A percentile compares a stretch with the other conserved stretches of the same genome.
Conservation (phyloP, 768 basidiomycete species). For the Boletus reticulatus region DNA sequence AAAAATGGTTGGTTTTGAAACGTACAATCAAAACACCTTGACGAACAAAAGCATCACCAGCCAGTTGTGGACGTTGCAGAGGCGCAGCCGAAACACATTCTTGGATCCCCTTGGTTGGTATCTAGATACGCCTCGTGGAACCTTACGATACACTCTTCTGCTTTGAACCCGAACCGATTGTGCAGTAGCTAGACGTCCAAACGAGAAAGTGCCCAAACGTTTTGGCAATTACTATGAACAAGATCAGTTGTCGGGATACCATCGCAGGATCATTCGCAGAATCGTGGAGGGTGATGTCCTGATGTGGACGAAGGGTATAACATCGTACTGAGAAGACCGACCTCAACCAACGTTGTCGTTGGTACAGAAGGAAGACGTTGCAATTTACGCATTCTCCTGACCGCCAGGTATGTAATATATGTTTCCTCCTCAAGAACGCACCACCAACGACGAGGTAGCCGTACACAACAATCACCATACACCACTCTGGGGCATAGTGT, state of each 20-base stretch:
- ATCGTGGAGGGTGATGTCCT: slow-evolving; percentile 83
- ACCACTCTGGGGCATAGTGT: slow-evolving; percentile 64
- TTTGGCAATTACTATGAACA: not conserved
- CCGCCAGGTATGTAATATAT: too few relatives aligned
- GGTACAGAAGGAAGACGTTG: too few relatives aligned
- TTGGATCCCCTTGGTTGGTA: too few relatives aligned
- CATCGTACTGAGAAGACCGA: too few relatives aligned
- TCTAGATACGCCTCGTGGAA: slow-evolving; percentile 80
- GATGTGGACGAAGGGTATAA: too few relatives aligned
- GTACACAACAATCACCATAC: slow-evolving; percentile 74
- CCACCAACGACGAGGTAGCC: slow-evolving; percentile 69
- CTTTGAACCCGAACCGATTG: slow-evolving; percentile 86
- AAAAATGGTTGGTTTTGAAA: too few relatives aligned
- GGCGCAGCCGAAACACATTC: slow-evolving; percentile 76
- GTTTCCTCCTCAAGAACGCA: slow-evolving; percentile 71
- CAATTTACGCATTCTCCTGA: slow-evolving; percentile 79
- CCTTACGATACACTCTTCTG: slow-evolving; percentile 77
- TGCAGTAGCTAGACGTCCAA: slow-evolving; percentile 57
- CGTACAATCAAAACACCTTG: too few relatives aligned
- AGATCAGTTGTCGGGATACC: slow-evolving; percentile 36
- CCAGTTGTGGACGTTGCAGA: slow-evolving; percentile 53
- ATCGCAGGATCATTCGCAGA: slow-evolving; percentile 80
- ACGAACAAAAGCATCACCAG: too few relatives aligned
- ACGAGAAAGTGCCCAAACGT: too few relatives aligned
- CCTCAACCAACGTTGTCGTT: too few relatives aligned